Conservation (phyloP, 352 stramenopile species). For the Globisporangium heterothallicum region DNA sequence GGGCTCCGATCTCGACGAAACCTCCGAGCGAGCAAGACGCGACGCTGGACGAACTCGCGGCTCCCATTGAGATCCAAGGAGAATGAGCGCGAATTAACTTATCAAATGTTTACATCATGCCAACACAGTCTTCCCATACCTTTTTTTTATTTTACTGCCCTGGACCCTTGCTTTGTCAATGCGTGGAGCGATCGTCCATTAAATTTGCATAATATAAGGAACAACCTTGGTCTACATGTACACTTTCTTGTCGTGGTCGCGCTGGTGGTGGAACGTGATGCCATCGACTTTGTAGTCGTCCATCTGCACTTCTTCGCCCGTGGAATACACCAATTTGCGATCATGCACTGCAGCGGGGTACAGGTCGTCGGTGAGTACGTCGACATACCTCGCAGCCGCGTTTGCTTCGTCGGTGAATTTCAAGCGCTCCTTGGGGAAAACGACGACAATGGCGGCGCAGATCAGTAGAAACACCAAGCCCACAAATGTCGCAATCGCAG, state of each 20-base stretch:
- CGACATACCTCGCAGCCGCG: conserved; percentile 24
- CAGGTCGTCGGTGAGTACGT: conserved; percentile 16
- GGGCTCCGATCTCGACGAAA: background rate
- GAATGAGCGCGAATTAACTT: background rate
- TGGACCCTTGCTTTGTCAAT: too few species aligned
- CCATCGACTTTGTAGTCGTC: conserved; percentile 41
- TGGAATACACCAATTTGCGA: conserved; percentile 18
- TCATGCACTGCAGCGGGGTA: conserved; percentile 22
- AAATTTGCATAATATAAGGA: too few species aligned
- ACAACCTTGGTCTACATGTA: conserved; percentile 6
- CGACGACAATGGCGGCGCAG: conserved; percentile 19
- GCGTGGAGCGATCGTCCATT: too few species aligned
- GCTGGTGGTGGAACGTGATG: conserved; percentile 23
- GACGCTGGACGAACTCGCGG: conserved; percentile 13
- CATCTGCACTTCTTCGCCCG: conserved; percentile 20
- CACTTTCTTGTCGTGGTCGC: conserved; percentile 4
- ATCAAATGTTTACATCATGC: background rate
- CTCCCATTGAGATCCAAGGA: conserved; percentile 12
- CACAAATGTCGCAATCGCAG: conserved; percentile 34
- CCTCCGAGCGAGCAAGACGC: conserved; percentile 2
- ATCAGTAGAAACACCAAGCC: conserved; percentile 29
- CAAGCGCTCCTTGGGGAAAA: conserved; percentile 29
- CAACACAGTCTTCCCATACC: background rate
- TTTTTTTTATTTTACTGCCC: too few species aligned
- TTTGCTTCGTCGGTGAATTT: conserved; percentile 23